Evolutionary conservation across 2,329 filamentous ascomycete species (phyloP).

Genomic region (Pyrenochaeta sp.): DNA sequence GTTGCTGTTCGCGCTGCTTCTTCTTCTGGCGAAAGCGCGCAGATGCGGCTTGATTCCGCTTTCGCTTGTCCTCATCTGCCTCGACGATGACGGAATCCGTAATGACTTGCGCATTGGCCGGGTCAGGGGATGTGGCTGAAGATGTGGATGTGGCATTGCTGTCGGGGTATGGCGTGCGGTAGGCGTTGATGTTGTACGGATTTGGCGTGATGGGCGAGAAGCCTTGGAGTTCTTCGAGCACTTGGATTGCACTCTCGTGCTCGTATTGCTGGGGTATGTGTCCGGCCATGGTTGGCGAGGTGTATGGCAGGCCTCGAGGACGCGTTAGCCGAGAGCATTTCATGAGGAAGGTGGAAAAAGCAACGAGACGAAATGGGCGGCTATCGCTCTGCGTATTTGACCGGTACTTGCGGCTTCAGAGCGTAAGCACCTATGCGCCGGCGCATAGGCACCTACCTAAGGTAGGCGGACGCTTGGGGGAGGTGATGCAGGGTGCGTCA

Average conservation of each 20-base stretch:
- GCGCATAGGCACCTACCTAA: conserved; percentile 31
- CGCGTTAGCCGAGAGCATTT: conserved; percentile 33
- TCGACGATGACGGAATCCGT: conserved; percentile 38
- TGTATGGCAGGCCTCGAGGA: conserved; percentile 38
- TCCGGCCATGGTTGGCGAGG: conserved; percentile 39
- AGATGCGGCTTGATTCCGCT: conserved; percentile 86
- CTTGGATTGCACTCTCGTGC: conserved; percentile 27
- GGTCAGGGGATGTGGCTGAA: conserved; percentile 36
- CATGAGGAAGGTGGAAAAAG: conserved; percentile 9
- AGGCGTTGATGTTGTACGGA: conserved; percentile 33
- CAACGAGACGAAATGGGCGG: conserved; percentile 2
- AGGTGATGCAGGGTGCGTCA: conserved; percentile 19
- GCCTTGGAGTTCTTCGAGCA: conserved; percentile 41
- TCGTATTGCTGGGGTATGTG: conserved; percentile 37
- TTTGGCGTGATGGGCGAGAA: conserved; percentile 37
- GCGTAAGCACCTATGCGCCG: conserved; percentile 9
- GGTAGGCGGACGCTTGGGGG: conserved; percentile 17
- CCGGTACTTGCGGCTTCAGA: not conserved
- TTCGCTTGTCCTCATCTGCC: conserved; percentile 89
- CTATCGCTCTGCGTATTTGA: conserved; percentile 9
- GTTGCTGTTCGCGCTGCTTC: conserved; percentile 90
- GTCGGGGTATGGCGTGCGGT: conserved; percentile 43
- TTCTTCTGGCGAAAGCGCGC: conserved; percentile 94
- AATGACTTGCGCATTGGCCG: conserved; percentile 20
- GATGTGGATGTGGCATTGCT: conserved; percentile 41